Conservation (phyloP, 257 asterid genomes). For the Jasminum sambac region DNA sequence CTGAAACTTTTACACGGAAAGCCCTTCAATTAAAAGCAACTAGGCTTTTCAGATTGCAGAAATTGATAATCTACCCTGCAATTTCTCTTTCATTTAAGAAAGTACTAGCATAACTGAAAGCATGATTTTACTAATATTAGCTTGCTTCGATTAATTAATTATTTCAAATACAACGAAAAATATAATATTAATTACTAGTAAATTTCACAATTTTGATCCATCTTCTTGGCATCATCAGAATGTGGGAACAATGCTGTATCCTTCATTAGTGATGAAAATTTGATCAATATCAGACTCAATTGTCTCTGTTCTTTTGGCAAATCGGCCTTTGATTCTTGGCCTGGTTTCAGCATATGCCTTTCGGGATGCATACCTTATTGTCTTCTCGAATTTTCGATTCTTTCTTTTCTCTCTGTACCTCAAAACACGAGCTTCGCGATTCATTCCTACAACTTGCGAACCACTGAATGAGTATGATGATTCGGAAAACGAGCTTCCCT, state of each 20-base stretch:
- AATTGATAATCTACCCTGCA: conserved; percentile 1
- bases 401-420: conserved; percentile 86
- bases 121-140: conserved; percentile 17
- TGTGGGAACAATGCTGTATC: conserved; percentile 59
- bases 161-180: background rate
- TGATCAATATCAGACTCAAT: conserved; percentile 47
- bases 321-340: conserved; percentile 88
- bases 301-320: conserved; percentile 60
- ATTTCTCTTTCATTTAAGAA: conserved; percentile 19
- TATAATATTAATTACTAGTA: conserved; percentile 16
- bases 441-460: conserved; percentile 44
- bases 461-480: conserved; percentile 48
- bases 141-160: conserved; percentile 8
- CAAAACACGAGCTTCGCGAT: conserved; percentile 75
- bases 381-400: conserved; percentile 79
- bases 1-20: conserved; percentile 25
- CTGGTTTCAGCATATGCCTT: conserved; percentile 88
- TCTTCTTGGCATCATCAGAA: conserved; percentile 29
- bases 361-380: conserved; percentile 82
- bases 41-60: conserved; percentile 28
- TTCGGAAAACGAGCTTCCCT: conserved; percentile 63
- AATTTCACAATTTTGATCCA: conserved; percentile 5
- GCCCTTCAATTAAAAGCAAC: conserved; percentile 34
- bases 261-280: conserved; percentile 38
- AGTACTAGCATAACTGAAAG: background rate